Conservation (phyloP, 164 flowering plant genomes). For the Umbilicus rupestris region DNA sequence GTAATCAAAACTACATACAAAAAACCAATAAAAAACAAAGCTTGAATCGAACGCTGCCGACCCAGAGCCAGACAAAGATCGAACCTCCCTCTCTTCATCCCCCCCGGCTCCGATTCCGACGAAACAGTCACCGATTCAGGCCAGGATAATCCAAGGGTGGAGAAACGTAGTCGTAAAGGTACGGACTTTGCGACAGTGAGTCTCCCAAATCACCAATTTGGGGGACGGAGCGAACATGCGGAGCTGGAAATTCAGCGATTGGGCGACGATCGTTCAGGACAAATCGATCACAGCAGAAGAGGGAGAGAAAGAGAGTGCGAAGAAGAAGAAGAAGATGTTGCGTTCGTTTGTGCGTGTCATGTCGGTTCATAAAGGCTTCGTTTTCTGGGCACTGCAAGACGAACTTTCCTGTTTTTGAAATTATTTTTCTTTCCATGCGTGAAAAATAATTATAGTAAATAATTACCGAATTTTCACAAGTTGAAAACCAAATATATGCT, state of each 20-base stretch:
- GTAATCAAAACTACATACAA: conserved; percentile 41
- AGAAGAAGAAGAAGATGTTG: background rate
- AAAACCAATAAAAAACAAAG: conserved; percentile 25
- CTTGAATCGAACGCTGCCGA: conserved; percentile 36
- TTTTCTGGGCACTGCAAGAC: background rate
- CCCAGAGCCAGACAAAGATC: conserved; percentile 23
- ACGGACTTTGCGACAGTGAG: background rate
- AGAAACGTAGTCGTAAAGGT: background rate
- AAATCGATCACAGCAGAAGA: background rate
- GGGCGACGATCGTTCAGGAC: background rate
- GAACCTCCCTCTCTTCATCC: conserved; percentile 41
- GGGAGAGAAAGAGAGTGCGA: background rate
- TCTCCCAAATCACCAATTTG: background rate
- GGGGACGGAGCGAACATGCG: background rate
- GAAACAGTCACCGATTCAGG: background rate
- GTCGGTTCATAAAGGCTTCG: conserved; percentile 7
- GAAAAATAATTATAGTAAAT: background rate
- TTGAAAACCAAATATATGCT: background rate
- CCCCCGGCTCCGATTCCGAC: conserved; percentile 2
- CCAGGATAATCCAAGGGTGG: background rate
- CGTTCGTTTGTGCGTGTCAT: background rate
- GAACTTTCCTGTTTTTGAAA: background rate
- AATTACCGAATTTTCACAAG: background rate
- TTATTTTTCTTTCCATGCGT: background rate
- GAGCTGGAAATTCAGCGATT: background rate